phyloP scores from a whole-genome alignment of 1,284 basidiomycete genomes.

The Trichosporon sp. region DNA sequence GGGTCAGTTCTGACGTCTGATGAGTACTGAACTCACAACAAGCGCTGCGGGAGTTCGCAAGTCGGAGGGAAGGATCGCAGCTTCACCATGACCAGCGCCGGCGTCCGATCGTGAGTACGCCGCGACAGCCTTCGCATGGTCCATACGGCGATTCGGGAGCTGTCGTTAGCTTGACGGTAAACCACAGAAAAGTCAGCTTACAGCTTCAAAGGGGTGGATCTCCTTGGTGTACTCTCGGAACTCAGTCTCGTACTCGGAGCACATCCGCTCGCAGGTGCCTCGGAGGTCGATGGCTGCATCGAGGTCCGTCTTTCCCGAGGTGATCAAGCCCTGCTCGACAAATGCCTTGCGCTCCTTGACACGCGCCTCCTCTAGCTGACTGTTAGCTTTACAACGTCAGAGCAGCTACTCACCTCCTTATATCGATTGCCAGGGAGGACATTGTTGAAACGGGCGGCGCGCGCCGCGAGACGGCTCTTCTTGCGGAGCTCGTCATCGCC shows the following conservation, averaged over 20 bases:
- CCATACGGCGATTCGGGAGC: slow-evolving; percentile 59
- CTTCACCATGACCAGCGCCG: slow-evolving; percentile 53
- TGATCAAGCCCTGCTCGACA: slow-evolving; percentile 81
- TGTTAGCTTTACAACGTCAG: not conserved
- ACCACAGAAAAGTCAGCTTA: slow-evolving; percentile 50
- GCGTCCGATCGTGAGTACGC: slow-evolving; percentile 86
- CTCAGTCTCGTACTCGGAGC: slow-evolving; percentile 86
- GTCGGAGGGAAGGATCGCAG: slow-evolving; percentile 77
- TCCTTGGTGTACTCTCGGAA: slow-evolving; percentile 86
- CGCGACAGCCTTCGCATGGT: slow-evolving; percentile 84
- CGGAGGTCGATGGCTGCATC: slow-evolving; percentile 84
- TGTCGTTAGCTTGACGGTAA: slow-evolving; percentile 19
- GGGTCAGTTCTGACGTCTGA: not conserved
- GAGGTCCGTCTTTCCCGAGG: slow-evolving; percentile 74
- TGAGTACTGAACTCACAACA: slow-evolving; percentile 56
- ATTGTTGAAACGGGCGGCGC: slow-evolving; percentile 46
- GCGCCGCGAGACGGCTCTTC: slow-evolving; percentile 31
- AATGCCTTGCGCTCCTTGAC: slow-evolving; percentile 69
- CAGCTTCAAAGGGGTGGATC: slow-evolving; percentile 79
- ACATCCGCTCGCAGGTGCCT: slow-evolving; percentile 91
- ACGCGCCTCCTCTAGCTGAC: slow-evolving; percentile 56
- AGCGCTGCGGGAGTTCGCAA: slow-evolving; percentile 81
- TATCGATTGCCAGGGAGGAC: slow-evolving; percentile 46
- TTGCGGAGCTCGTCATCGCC: slow-evolving; percentile 33
- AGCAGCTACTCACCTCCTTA: slow-evolving; percentile 37